Evolutionary conservation across 2,329 filamentous ascomycete genomes (phyloP), one percentile per base, ranked within the genome.

Genomic region (Diaporthe destruens): DNA sequence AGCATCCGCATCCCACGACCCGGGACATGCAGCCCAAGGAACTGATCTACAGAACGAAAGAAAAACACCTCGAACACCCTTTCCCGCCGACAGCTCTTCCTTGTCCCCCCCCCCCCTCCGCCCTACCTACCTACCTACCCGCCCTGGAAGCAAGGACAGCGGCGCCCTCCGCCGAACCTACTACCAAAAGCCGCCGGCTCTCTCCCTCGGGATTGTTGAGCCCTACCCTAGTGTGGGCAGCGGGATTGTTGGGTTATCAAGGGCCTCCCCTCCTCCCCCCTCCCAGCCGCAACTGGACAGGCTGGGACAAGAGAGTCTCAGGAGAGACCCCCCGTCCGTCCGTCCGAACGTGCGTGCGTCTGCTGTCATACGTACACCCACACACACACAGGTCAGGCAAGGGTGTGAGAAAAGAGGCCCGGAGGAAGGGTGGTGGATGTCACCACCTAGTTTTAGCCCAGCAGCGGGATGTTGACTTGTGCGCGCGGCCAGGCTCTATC

Each of bases 251-350:
- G 47, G n/a, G 47, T 25, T n/a, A 34, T 49, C 25, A 51, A 18
- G 39, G 34, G n/a, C n/a, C n/a, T n/a, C n/a, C n/a, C n/a, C n/a
- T n/a, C n/a, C n/a, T n/a, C n/a, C n/a, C n/a, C n/a, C 29, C 29
- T 5, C 34, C 12, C 12, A 16, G 57, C 25, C 42, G 34, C 59
- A 23, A 9, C 61, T n/a, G 51, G n/a, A 53, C 47, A 32, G 61
- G 61, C 53, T 65, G 61, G 61, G 44, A 18, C 29, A 39, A 25
- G 12, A 53, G 20, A 20, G 61, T 39, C 36, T 66, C 61, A 66
- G 32, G 47, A 29, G 36, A 53, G 61, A 53, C 61, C 44, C 44
- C 44, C 44, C 29, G n/a, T 11, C 34, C 34, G 5, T 6, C 16
- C 39, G 39, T 65, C 51, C n/a, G 16, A 66, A 51, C 47, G 32